Base-by-base conservation (phyloP, 805 yeast genomes). In the Metschnikowia sp. region DNA sequence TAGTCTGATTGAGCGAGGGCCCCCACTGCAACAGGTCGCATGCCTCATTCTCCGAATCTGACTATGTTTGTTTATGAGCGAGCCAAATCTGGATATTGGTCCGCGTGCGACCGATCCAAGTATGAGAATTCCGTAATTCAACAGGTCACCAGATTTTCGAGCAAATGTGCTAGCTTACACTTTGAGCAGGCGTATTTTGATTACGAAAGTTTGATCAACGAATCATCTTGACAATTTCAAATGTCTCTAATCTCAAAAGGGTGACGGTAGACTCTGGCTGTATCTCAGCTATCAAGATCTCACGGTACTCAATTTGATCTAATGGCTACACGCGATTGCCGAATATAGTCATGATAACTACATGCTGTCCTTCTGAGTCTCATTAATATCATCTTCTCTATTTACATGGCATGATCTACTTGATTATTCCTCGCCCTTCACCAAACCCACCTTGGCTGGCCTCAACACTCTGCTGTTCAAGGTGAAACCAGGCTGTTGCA, bases 371-470 rank as follows among this genome's bases (percentile, higher is more conserved):
- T 22, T 3, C 1, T 22, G 22, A 22, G 22, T 22, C 9, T 32
- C 13, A 13, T 32, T 32, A 19, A 8, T 32, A 22, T 36, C 26
- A 19, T 12, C 12, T 36, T 26, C n/a, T 22, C 46, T 37, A 38
- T 32, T 31, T 43, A 43, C 41, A 43, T 12, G 12, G 30, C n/a
- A 22, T 22, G 22, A 22, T 47, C 46, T 22, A 4, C 22, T 22
- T 22, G 6, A 22, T 28, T 40, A 45, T 38, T 51, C 51, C 28
- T 54, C 60, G 50, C 68, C 80, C 72, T 86, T 88, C 56, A 90
- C 97, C 61, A 90, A 81, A 58, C 97, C 97, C 56, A 90, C 97
- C 77, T 90, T 90, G 49, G 97, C 96, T 31, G 97, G 96, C 72
- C 97, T 82, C 64, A 90, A 77, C 32, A 90, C 96, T 65, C 97